Conservation (phyloP, 2,329 filamentous ascomycete species). For the Pyrenophora seminiperda region DNA sequence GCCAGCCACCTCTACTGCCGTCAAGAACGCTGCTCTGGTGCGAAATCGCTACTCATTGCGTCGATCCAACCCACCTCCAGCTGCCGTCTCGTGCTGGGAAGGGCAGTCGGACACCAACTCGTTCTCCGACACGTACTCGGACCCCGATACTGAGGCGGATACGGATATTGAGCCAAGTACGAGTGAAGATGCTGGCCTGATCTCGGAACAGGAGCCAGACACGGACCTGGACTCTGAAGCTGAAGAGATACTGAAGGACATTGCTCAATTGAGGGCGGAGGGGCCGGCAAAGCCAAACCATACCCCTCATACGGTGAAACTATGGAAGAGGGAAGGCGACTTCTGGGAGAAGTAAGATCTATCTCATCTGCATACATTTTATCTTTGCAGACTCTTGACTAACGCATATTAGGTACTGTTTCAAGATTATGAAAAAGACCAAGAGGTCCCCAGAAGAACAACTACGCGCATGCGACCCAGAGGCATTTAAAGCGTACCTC, state of each 20-base stretch:
- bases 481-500: constrained; percentile 24
- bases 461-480: constrained; percentile 19
- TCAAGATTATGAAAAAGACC: constrained; percentile 13
- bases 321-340: constrained; percentile 25
- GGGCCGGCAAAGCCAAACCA: constrained; percentile 25
- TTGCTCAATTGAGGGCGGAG: constrained; percentile 19
- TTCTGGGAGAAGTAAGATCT: constrained; percentile 19
- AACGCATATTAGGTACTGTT: constrained; percentile 11
- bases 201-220: constrained; percentile 1
- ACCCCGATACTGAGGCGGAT: constrained; percentile 15
- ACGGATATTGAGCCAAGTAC: constrained; percentile 8
- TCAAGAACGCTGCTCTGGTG: constrained; percentile 1
- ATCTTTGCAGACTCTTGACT: background rate
- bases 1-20: background rate
- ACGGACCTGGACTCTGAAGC: constrained; percentile 23
- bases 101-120: constrained; percentile 9
- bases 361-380: background rate
- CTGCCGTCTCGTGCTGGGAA: constrained; percentile 2
- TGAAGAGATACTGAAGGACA: constrained; percentile 24
- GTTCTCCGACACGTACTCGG: constrained; percentile 14
- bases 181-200: constrained; percentile 4
- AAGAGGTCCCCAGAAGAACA: constrained; percentile 15
- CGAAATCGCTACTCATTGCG: constrained; percentile 8
- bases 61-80: constrained; percentile 4
- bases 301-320: constrained; percentile 14